phyloP scores from a whole-genome alignment of 2,329 filamentous ascomycete genomes.

The Ascochyta lentis region DNA sequence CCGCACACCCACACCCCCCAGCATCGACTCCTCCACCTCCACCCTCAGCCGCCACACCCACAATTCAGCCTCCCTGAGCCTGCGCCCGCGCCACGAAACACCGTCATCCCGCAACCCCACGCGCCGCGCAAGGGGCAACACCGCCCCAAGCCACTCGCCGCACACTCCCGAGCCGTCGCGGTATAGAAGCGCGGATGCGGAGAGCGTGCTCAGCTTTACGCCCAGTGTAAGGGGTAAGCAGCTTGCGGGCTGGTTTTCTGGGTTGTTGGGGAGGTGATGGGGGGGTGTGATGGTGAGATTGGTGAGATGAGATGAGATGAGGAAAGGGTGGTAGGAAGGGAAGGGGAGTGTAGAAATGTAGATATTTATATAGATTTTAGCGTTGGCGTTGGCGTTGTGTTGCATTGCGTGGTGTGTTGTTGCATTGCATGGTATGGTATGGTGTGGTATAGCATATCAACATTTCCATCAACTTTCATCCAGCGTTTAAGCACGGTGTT shows the following conservation, averaged over 20 bases:
- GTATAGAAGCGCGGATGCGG: neutral
- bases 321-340: too few relatives aligned
- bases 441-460: too few relatives aligned
- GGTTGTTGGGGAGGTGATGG: slow-evolving; percentile 37
- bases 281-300: too few relatives aligned
- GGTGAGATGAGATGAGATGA: too few relatives aligned
- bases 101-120: slow-evolving; percentile 7
- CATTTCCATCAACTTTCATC: too few relatives aligned
- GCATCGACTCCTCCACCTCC: slow-evolving; percentile 1
- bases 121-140: slow-evolving; percentile 28
- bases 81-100: slow-evolving; percentile 18
- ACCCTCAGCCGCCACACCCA: slow-evolving; percentile 14
- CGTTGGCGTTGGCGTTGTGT: too few relatives aligned
- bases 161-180: slow-evolving; percentile 1
- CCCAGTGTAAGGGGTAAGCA: slow-evolving; percentile 38
- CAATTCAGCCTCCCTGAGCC: slow-evolving; percentile 12
- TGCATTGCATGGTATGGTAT: too few relatives aligned
- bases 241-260: slow-evolving; percentile 43
- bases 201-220: slow-evolving; percentile 32
- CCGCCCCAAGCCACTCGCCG: slow-evolving; percentile 9
- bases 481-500: too few relatives aligned
- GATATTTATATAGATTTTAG: too few relatives aligned
- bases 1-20: slow-evolving; percentile 12
- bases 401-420: too few relatives aligned
- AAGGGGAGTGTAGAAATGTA: too few relatives aligned